These are phyloP conservation scores for Dendryphion nanum DNA, from an alignment of 2,329 filamentous ascomycete genomes.

Conservation along the genomic window DNA sequence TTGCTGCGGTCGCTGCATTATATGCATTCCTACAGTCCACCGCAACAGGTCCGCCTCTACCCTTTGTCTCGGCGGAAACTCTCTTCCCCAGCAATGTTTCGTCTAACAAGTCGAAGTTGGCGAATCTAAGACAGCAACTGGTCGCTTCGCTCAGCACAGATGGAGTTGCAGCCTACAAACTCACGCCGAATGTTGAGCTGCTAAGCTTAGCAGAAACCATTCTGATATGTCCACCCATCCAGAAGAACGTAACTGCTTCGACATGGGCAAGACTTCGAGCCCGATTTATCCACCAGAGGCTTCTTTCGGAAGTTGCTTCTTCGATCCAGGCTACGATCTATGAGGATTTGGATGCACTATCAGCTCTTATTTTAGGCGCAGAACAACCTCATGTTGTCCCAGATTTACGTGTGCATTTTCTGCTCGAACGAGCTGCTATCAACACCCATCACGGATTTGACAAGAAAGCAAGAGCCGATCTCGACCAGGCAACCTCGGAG, in stretches of 20 bases:
- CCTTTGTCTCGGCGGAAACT: slow-evolving; percentile 51
- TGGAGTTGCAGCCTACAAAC: slow-evolving; percentile 79
- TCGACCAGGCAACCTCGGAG: slow-evolving; percentile 64
- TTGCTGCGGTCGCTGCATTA: slow-evolving; percentile 67
- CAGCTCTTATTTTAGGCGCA: slow-evolving; percentile 38
- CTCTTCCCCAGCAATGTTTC: slow-evolving; percentile 52
- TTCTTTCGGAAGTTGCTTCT: slow-evolving; percentile 62
- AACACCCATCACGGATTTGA: slow-evolving; percentile 84
- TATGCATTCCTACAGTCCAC: slow-evolving; percentile 82
- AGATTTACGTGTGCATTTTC: slow-evolving; percentile 58
- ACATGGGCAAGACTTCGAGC: slow-evolving; percentile 69
- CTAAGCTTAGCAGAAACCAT: slow-evolving; percentile 71
- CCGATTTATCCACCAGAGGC: slow-evolving; percentile 69
- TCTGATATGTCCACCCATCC: slow-evolving; percentile 49
- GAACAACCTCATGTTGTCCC: slow-evolving; percentile 16
- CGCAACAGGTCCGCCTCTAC: slow-evolving; percentile 81
- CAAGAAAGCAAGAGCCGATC: slow-evolving; percentile 67
- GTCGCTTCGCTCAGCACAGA: slow-evolving; percentile 73
- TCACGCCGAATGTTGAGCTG: slow-evolving; percentile 81
- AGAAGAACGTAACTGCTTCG: slow-evolving; percentile 46
- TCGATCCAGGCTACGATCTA: slow-evolving; percentile 62
- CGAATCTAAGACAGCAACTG: slow-evolving; percentile 52
- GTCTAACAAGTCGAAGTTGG: slow-evolving; percentile 31
- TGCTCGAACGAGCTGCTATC: slow-evolving; percentile 79
- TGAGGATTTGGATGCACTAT: slow-evolving; percentile 57